phyloP scores from a whole-genome alignment of 2,329 filamentous ascomycete species.

The Sporothrix schenckii region DNA sequence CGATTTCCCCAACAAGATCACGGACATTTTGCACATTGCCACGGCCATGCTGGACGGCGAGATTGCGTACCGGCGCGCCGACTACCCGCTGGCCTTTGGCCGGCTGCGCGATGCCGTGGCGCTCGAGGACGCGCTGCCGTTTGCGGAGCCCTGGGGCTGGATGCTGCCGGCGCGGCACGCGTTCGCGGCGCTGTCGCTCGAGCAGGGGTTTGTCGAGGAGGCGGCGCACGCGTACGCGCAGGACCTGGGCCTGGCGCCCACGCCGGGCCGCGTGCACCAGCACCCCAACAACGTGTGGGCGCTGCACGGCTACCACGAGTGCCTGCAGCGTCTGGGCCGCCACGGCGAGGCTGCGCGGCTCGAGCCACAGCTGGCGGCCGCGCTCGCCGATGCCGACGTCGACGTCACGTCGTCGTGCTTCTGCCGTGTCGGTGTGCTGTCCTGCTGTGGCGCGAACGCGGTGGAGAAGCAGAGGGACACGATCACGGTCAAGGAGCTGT shows the following conservation, averaged over 20 bases:
- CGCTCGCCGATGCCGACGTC: conserved; percentile 39
- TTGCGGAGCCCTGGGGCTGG: conserved; percentile 63
- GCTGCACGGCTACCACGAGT: conserved; percentile 62
- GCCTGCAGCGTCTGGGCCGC: conserved; percentile 51
- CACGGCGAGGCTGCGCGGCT: conserved; percentile 26
- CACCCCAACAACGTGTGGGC: conserved; percentile 61
- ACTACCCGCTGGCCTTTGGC: conserved; percentile 54
- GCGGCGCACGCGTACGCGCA: conserved; percentile 50
- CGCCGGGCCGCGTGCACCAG: conserved; percentile 51
- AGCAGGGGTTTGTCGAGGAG: conserved; percentile 53
- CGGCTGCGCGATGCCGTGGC: conserved; percentile 53
- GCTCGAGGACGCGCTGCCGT: conserved; percentile 56
- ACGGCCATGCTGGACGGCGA: conserved; percentile 62
- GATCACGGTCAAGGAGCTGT: conserved; percentile 7
- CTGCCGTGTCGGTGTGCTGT: conserved; percentile 37
- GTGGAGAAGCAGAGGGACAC: background rate
- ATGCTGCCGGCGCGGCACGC: conserved; percentile 62
- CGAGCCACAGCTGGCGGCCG: conserved; percentile 10
- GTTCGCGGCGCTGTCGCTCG: conserved; percentile 58
- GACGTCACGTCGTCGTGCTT: conserved; percentile 46
- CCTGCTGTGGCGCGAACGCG: background rate
- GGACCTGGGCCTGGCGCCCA: conserved; percentile 47
- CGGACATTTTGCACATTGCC: conserved; percentile 41
- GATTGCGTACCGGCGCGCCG: conserved; percentile 59
- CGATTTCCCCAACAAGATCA: conserved; percentile 36